Evolutionary conservation across 441 rosid species (phyloP).

Genomic region (Euphorbia corollata): DNA sequence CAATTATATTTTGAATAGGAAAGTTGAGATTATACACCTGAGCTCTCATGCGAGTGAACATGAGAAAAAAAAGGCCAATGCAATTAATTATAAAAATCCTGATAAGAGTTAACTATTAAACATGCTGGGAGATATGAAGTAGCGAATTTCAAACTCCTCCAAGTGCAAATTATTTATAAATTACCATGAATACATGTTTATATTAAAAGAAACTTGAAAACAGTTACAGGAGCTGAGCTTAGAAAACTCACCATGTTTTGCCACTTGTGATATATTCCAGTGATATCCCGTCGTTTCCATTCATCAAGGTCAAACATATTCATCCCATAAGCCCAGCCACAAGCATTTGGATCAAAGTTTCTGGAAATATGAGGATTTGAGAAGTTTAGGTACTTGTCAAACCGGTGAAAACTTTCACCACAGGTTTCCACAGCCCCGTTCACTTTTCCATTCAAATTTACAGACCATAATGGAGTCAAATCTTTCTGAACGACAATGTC

Average conservation of each 20-base stretch:
- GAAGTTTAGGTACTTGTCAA: constrained; percentile 89
- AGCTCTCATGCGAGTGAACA: not conserved
- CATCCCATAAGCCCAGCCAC: constrained; percentile 99
- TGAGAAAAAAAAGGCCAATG: not conserved
- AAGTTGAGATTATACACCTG: not conserved
- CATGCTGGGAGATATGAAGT: not conserved
- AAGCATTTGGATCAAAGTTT: constrained; percentile 86
- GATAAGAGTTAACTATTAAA: not conserved
- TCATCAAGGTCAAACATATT: constrained; percentile 81
- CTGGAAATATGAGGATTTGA: constrained; percentile 82
- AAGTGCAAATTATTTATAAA: not conserved
- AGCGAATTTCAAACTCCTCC: not conserved
- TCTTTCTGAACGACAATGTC: constrained; percentile 97
- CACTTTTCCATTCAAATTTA: constrained; percentile 80
- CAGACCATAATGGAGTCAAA: constrained; percentile 75
- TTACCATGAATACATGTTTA: not conserved
- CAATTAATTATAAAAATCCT: not conserved
- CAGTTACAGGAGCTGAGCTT: not conserved
- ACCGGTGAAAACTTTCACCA: constrained; percentile 92
- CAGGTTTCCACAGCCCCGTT: constrained; percentile 98
- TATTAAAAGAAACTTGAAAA: no score
- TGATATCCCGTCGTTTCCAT: constrained; percentile 91
- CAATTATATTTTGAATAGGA: no score
- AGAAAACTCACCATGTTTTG: constrained; percentile 71
- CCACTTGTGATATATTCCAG: constrained; percentile 98